Evolutionary conservation across 257 asterid species (phyloP).

Genomic region (Jasminum sambac): DNA sequence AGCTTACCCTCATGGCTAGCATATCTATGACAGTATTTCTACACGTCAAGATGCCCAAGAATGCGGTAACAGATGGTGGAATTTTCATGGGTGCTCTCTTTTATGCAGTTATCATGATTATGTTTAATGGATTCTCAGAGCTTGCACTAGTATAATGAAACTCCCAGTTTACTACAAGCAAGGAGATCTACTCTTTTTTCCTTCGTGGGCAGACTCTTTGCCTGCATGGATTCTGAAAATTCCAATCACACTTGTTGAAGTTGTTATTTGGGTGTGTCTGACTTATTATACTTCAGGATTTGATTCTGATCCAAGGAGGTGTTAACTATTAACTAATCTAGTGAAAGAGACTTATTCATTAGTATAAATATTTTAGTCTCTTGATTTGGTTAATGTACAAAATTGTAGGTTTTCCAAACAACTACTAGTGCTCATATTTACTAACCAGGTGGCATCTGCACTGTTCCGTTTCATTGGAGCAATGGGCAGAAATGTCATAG

Average conservation of each 20-base stretch:
- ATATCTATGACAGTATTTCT: constrained; percentile 65
- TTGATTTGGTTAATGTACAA: constrained; percentile 13
- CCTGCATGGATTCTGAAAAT: constrained; percentile 72
- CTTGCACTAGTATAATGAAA: constrained; percentile 66
- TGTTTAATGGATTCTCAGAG: constrained; percentile 80
- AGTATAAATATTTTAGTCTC: not conserved
- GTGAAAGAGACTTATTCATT: not conserved
- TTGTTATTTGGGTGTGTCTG: constrained; percentile 41
- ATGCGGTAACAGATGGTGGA: constrained; percentile 51
- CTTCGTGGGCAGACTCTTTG: constrained; percentile 77
- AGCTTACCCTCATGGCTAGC: constrained; percentile 60
- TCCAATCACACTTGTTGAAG: constrained; percentile 59
- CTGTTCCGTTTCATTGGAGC: constrained; percentile 66
- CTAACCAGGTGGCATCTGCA: constrained; percentile 59
- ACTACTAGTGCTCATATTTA: constrained; percentile 41
- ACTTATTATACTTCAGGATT: constrained; percentile 63
- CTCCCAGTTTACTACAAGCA: constrained; percentile 88
- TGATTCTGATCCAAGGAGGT: constrained; percentile 59
- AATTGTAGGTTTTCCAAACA: constrained; percentile 61
- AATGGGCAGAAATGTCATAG: constrained; percentile 58
- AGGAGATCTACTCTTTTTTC: constrained; percentile 70
- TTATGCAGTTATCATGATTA: constrained; percentile 47
- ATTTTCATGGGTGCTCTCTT: constrained; percentile 72
- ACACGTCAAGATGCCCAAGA: constrained; percentile 52
- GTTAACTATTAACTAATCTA: constrained; percentile 7